Evolutionary conservation across 2,329 filamentous ascomycete genomes (phyloP).

Genomic region (Colletotrichum tabaci): DNA sequence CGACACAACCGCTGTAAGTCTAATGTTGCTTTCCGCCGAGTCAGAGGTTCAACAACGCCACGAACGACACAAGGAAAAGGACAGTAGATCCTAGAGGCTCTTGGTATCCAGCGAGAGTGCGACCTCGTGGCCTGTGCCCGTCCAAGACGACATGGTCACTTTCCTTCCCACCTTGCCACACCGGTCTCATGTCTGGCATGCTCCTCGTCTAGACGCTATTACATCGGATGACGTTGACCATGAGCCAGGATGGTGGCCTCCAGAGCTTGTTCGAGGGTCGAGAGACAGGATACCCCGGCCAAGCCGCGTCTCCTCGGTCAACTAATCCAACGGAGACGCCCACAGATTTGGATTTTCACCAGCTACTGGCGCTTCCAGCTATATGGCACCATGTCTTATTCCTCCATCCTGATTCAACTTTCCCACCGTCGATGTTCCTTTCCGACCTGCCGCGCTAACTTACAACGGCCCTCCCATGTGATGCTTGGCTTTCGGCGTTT

Average conservation of each 20-base stretch:
- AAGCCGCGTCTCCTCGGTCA: slow-evolving; percentile 23
- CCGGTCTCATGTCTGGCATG: slow-evolving; percentile 11
- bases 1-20: slow-evolving; percentile 24
- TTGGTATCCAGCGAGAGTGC: slow-evolving; percentile 16
- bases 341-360: slow-evolving; percentile 14
- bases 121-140: slow-evolving; percentile 24
- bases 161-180: slow-evolving; percentile 5
- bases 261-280: not conserved
- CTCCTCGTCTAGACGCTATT: slow-evolving; percentile 22
- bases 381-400: not conserved
- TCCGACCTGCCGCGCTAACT: slow-evolving; percentile 7
- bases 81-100: not conserved
- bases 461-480: not conserved
- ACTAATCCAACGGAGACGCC: slow-evolving; percentile 18
- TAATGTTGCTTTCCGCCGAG: slow-evolving; percentile 31
- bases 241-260: not conserved
- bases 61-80: not conserved
- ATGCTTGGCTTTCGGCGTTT: slow-evolving; percentile 20
- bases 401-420: slow-evolving; percentile 6
- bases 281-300: slow-evolving; percentile 25
- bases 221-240: slow-evolving; percentile 34
- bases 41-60: slow-evolving; percentile 20
- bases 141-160: not conserved
- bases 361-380: slow-evolving; percentile 6
- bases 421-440: slow-evolving; percentile 31